Conservation (phyloP, 1,284 basidiomycete species). For the Mycosarcoma maydis region DNA sequence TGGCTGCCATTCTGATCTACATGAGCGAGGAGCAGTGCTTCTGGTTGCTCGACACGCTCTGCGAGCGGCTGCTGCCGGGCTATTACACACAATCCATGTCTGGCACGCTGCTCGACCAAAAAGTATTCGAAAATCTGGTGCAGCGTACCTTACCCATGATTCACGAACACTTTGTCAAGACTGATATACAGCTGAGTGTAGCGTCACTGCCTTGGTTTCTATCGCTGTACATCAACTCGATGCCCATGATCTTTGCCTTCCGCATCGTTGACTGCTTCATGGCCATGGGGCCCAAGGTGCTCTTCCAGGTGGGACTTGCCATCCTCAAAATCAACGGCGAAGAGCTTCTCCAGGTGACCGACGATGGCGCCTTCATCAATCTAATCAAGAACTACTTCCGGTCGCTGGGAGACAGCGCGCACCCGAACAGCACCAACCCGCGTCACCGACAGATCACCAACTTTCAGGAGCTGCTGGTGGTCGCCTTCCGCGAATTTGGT, state of each 20-base stretch:
- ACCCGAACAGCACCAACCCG: conserved; percentile 87
- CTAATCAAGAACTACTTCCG: conserved; percentile 80
- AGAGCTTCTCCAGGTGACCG: conserved; percentile 89
- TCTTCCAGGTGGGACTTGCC: conserved; percentile 94
- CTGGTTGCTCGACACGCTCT: conserved; percentile 94
- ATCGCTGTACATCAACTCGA: conserved; percentile 89
- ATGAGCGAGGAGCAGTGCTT: conserved; percentile 99
- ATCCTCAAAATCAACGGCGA: conserved; percentile 99
- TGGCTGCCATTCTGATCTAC: conserved; percentile 89
- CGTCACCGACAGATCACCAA: conserved; percentile 92
- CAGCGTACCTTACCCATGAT: conserved; percentile 79
- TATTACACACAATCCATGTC: conserved; percentile 99
- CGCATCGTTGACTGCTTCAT: conserved; percentile 99
- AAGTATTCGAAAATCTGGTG: conserved; percentile 97
- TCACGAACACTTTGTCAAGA: conserved; percentile 87
- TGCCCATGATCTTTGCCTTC: conserved; percentile 99
- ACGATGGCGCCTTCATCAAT: conserved; percentile 94
- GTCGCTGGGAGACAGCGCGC: conserved; percentile 91
- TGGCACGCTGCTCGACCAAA: conserved; percentile 94
- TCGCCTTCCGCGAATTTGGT: conserved; percentile 82
- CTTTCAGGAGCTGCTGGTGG: conserved; percentile 86
- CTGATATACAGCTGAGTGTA: conserved; percentile 96
- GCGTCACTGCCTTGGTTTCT: conserved; percentile 98
- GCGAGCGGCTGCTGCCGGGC: conserved; percentile 91
- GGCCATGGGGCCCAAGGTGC: conserved; percentile 97